These are phyloP conservation scores for Aspergillus fischeri DNA, from an alignment of 2,329 filamentous ascomycete genomes.

Conservation along the genomic window DNA sequence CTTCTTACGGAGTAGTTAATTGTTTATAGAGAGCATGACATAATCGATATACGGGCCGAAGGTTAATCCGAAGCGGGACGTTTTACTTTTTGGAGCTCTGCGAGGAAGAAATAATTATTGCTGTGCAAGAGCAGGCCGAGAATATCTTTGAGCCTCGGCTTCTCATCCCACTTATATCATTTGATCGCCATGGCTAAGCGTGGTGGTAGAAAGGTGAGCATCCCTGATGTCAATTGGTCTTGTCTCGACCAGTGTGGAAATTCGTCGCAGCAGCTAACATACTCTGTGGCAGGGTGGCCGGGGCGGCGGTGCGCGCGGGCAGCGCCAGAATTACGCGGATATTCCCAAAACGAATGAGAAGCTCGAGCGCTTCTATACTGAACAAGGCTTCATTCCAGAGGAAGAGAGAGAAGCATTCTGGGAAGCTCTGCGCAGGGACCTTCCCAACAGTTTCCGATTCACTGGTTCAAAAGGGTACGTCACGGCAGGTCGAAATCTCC, in stretches of 20 bases:
- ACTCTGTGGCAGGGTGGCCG: slow-evolving; percentile 36
- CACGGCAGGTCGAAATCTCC: slow-evolving; percentile 5
- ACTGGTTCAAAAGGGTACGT: slow-evolving; percentile 84
- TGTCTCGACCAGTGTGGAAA: neutral
- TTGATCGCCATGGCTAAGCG: slow-evolving; percentile 24
- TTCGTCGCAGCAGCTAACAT: slow-evolving; percentile 12
- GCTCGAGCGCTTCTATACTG: slow-evolving; percentile 83
- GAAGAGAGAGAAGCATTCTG: slow-evolving; percentile 79
- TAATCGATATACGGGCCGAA: neutral
- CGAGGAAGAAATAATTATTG: neutral
- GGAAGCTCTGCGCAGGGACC: slow-evolving; percentile 73
- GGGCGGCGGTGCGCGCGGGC: slow-evolving; percentile 39
- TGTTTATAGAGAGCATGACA: neutral
- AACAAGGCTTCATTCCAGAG: slow-evolving; percentile 68
- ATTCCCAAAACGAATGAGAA: slow-evolving; percentile 76
- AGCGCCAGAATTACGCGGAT: slow-evolving; percentile 51
- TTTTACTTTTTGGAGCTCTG: neutral
- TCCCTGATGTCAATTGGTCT: neutral
- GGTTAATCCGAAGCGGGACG: neutral
- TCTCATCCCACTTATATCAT: neutral
- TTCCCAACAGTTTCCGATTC: slow-evolving; percentile 97
- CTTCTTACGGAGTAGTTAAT: too few relatives aligned
- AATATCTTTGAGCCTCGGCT: neutral
- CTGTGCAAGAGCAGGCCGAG: neutral
- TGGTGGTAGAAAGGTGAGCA: slow-evolving; percentile 24